Conservation (phyloP, 106 monocot genomes). For the Dioscorea dumetorum region DNA sequence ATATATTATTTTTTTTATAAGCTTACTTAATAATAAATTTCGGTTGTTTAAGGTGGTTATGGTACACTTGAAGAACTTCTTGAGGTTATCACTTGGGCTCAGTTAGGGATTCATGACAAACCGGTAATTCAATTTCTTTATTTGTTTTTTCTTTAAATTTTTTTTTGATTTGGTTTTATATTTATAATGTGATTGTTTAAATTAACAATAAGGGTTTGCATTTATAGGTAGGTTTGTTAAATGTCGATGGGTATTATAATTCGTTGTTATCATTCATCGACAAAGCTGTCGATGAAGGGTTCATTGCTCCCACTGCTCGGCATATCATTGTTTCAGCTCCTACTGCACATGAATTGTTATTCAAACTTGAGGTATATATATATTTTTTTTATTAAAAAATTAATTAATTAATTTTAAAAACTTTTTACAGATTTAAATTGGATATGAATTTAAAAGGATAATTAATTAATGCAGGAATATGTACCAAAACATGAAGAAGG, state of each 20-base stretch:
- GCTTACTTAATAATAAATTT: too few relatives aligned
- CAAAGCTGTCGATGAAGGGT: conserved; percentile 47
- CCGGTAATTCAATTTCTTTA: conserved; percentile 27
- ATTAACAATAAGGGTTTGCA: too few relatives aligned
- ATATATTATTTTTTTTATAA: too few relatives aligned
- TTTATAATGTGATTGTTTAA: too few relatives aligned
- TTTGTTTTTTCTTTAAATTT: too few relatives aligned
- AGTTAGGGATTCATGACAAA: conserved; percentile 35
- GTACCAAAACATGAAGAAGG: conserved; percentile 1
- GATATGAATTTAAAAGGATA: not conserved
- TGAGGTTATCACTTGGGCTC: conserved; percentile 38
- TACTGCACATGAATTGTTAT: conserved; percentile 18
- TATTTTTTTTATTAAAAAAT: too few relatives aligned
- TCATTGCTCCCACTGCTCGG: conserved; percentile 25
- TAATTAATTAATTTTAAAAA: not conserved
- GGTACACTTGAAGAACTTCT: conserved; percentile 38
- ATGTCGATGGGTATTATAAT: conserved; percentile 47
- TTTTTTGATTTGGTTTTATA: too few relatives aligned
- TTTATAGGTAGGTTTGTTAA: conserved; percentile 39
- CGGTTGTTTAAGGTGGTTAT: conserved; percentile 17
- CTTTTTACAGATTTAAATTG: not conserved
- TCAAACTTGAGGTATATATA: conserved; percentile 27
- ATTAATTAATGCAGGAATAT: conserved; percentile 7
- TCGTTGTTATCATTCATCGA: conserved; percentile 39
- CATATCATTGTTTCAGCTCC: conserved; percentile 33